Conservation (phyloP, 176 grass and related monocot species). For the Avena sativa region DNA sequence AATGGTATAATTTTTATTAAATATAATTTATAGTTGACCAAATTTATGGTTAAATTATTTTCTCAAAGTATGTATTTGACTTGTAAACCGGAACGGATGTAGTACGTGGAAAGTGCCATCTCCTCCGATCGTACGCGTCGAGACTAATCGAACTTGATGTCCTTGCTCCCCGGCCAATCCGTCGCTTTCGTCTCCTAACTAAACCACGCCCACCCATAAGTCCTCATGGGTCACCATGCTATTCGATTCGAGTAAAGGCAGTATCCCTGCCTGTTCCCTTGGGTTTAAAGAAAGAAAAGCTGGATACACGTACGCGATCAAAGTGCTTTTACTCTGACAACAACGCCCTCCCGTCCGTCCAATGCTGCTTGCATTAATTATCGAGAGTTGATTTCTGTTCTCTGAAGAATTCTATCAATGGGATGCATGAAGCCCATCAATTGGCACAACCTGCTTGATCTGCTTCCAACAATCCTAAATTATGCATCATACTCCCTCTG, state of each 20-base stretch:
- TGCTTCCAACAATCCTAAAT: not conserved
- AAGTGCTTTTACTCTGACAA: not conserved
- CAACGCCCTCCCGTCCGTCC: not conserved
- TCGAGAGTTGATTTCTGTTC: no score
- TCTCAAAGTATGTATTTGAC: no score
- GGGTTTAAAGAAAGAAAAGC: not conserved
- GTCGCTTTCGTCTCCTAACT: constrained; percentile 12
- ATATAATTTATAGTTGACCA: no score
- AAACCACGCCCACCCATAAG: not conserved
- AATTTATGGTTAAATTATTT: no score
- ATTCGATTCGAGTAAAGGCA: not conserved
- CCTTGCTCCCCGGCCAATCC: not conserved
- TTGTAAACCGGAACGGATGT: no score
- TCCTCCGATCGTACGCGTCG: not conserved
- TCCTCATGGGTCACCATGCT: not conserved
- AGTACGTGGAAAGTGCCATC: not conserved
- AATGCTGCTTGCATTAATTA: no score
- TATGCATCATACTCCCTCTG: not conserved
- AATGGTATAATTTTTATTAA: no score
- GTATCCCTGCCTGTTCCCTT: not conserved
- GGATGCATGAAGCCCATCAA: not conserved
- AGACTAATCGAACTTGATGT: not conserved
- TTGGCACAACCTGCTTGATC: not conserved
- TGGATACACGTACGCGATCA: not conserved
- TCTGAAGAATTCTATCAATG: no score